Evolutionary conservation across 2,329 filamentous ascomycete species (phyloP).

Genomic region (Hymenoscyphus repandus): DNA sequence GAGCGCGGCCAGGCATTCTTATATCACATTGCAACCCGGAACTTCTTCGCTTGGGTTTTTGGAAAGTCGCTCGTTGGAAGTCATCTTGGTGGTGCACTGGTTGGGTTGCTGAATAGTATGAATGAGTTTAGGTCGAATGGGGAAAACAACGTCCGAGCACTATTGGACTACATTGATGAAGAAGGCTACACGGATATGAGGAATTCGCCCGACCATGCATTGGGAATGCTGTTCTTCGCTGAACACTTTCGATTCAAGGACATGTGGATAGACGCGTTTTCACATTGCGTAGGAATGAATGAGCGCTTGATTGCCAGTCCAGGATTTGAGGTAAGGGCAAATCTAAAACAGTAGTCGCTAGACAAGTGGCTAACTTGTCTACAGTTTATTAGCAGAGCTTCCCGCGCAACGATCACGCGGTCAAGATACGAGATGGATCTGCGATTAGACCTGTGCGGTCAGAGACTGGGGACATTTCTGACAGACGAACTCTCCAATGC

Average conservation of each 20-base stretch:
- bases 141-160: conserved; percentile 53
- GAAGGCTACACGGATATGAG: conserved; percentile 66
- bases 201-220: conserved; percentile 60
- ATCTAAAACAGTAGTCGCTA: not conserved
- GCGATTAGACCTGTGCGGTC: conserved; percentile 52
- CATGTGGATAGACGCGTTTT: conserved; percentile 69
- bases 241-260: conserved; percentile 58
- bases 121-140: conserved; percentile 51
- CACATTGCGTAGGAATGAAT: conserved; percentile 75
- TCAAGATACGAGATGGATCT: conserved; percentile 61
- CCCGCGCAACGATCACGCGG: conserved; percentile 60
- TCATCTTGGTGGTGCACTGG: conserved; percentile 58
- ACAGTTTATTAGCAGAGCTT: conserved; percentile 46
- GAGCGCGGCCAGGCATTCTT: conserved; percentile 50
- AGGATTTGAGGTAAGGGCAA: conserved; percentile 55
- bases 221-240: conserved; percentile 62
- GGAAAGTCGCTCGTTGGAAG: conserved; percentile 62
- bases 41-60: conserved; percentile 69
- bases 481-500: conserved; percentile 64
- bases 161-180: conserved; percentile 61
- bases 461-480: conserved; percentile 61
- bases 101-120: conserved; percentile 61
- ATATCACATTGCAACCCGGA: conserved; percentile 66
- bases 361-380: conserved; percentile 6
- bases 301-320: conserved; percentile 49